phyloP scores from a whole-genome alignment of 805 yeast genomes.

The Starmerella stigmatis region DNA sequence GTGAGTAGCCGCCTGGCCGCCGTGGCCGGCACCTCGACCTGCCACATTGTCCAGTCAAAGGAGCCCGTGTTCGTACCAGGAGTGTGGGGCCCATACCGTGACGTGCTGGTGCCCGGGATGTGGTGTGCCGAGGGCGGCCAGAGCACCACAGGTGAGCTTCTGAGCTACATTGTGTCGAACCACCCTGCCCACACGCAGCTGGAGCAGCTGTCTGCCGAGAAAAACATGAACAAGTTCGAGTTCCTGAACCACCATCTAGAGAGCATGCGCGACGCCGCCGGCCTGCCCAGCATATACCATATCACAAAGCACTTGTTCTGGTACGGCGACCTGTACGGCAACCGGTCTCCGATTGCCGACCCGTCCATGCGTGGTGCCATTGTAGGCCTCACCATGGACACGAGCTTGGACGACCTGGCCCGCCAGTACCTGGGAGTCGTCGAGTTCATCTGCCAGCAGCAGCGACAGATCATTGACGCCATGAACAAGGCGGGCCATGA shows the following conservation, averaged over 20 bases:
- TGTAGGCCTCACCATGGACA: constrained; percentile 87
- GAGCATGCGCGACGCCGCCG: constrained; percentile 44
- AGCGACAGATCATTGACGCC: constrained; percentile 83
- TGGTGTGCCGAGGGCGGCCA: constrained; percentile 99
- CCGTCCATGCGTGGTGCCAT: constrained; percentile 85
- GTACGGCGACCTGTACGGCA: constrained; percentile 95
- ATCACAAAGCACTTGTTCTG: constrained; percentile 78
- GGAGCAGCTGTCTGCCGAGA: constrained; percentile 50
- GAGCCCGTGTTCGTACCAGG: constrained; percentile 87
- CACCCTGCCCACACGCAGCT: constrained; percentile 83
- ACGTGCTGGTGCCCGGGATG: constrained; percentile 75
- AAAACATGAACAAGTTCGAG: constrained; percentile 64
- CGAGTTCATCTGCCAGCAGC: constrained; percentile 95
- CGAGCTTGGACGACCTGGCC: constrained; percentile 74
- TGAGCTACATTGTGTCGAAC: constrained; percentile 74
- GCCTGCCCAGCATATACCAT: constrained; percentile 61
- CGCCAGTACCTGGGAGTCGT: constrained; percentile 83
- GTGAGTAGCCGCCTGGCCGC: constrained; percentile 87
- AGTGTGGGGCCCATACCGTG: constrained; percentile 98
- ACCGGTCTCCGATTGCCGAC: constrained; percentile 95
- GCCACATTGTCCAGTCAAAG: constrained; percentile 80
- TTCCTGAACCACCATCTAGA: constrained; percentile 68
- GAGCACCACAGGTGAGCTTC: constrained; percentile 87
- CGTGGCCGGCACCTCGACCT: constrained; percentile 96
- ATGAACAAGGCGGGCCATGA: constrained; percentile 74